Percentiles rank a stretch among this genome's conserved stretches.
These are phyloP conservation scores for Acmispon strigosus DNA, from an alignment of 306 rosid species.

Conservation along the genomic window DNA sequence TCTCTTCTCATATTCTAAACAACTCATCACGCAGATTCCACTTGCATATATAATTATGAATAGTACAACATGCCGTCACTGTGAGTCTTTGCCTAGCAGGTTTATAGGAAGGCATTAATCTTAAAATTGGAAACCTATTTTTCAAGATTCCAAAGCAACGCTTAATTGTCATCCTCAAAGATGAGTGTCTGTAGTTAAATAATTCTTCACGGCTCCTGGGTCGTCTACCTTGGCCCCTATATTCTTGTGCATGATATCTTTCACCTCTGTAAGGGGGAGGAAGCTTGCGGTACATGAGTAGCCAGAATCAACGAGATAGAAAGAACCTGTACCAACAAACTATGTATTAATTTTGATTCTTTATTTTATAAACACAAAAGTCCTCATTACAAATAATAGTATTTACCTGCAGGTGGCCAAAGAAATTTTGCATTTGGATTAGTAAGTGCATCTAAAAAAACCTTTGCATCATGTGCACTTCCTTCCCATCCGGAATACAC, in stretches of 20 bases:
- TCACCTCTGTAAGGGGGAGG: neutral
- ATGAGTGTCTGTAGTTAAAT: too few relatives aligned
- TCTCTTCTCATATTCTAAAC: too few relatives aligned
- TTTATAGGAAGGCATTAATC: too few relatives aligned
- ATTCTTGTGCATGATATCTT: neutral
- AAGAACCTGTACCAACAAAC: neutral
- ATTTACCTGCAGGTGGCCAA: neutral
- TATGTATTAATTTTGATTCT: too few relatives aligned
- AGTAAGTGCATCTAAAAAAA: neutral
- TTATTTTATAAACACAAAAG: neutral
- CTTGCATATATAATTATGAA: too few relatives aligned
- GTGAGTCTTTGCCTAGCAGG: too few relatives aligned
- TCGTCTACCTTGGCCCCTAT: neutral
- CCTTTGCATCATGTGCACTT: neutral
- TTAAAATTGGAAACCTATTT: too few relatives aligned
- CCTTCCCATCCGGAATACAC: too few relatives aligned
- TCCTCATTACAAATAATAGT: neutral
- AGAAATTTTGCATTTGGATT: neutral
- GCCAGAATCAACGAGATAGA: neutral
- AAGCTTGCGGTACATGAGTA: neutral
- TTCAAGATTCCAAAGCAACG: too few relatives aligned
- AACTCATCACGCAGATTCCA: too few relatives aligned
- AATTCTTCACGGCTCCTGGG: neutral
- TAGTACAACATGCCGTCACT: too few relatives aligned
- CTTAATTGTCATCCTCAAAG: too few relatives aligned